Evolutionary conservation across 306 rosid species (phyloP), one percentile per base, ranked within the genome.

Genomic region (Gastrolobium bilobum): DNA sequence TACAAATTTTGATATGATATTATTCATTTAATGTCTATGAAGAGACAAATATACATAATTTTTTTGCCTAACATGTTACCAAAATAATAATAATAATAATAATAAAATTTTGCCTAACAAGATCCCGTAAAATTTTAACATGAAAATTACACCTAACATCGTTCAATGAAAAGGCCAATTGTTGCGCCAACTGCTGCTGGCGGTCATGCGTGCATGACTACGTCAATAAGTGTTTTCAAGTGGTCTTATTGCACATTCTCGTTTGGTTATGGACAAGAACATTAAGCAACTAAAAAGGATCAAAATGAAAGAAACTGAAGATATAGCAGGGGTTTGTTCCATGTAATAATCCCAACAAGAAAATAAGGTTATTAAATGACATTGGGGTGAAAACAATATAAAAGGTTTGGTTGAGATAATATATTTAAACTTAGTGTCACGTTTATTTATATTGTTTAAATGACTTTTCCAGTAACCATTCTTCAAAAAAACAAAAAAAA

Each of bases 401-500:
- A 2, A 52, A 52, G 10, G 31, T 31, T 14, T 15, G 31, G 8
- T 20, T 52, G 31, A 52, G 59, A 20, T 20, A 20, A 20, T 20
- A 20, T 20, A 20, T 20, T 20, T 20, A 20, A 20, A 20, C 26
- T 20, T 53, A 29, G 61, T 8, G 61, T 30, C 61, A 7, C 35
- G 1, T 54, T 26, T n/a, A 13, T 13, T 54, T 15, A 6, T 51
- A 4, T 53, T 11, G 13, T 2, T 14, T n/a, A 14, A 61, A 29
- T 14, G 54, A 56, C 38, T 54, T 43, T 72, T 56, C 4, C 66
- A 54, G 42, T 40, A 5, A 26, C 8, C 13, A 39, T 39, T 56
- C 66, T 68, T 68, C 58, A 47, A 68, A 30, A 13, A 4, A 11
- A 30, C 43, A 38, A n/a, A 71, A 37, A 43, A 29, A 66, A 43